phyloP scores from a whole-genome alignment of 2,329 filamentous ascomycete genomes.

The Helminthosporium solani region DNA sequence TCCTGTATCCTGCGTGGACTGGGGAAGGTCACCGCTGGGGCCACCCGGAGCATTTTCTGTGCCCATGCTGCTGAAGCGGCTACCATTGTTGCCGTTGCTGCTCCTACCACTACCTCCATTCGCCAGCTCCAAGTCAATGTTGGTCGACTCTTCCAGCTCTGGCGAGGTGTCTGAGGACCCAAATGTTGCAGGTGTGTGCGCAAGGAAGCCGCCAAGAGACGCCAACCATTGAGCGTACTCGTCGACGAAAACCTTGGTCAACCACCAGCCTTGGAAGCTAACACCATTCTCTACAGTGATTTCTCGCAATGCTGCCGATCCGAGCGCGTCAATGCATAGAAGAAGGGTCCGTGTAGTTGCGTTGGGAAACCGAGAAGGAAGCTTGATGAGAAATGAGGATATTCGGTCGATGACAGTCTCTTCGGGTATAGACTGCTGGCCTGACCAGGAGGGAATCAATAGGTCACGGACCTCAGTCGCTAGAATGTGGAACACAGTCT shows the following conservation, averaged over 20 bases:
- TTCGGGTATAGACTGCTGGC: constrained; percentile 36
- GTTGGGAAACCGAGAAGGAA: constrained; percentile 72
- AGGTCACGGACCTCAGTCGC: constrained; percentile 66
- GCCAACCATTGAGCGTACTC: constrained; percentile 91
- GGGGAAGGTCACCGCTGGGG: constrained; percentile 36
- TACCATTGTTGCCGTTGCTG: constrained; percentile 39
- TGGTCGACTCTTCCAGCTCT: constrained; percentile 30
- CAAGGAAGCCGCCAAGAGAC: constrained; percentile 86
- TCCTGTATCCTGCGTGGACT: constrained; percentile 24
- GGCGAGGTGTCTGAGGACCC: constrained; percentile 29
- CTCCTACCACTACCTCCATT: constrained; percentile 40
- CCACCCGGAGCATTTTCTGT: constrained; percentile 29
- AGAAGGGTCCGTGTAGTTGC: constrained; percentile 72
- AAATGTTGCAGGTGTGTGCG: constrained; percentile 43
- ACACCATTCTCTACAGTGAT: constrained; percentile 75
- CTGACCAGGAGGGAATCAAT: constrained; percentile 67
- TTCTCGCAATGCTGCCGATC: constrained; percentile 76
- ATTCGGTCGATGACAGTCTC: constrained; percentile 72
- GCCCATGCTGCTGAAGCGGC: constrained; percentile 42
- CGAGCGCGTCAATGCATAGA: constrained; percentile 72
- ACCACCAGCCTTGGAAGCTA: constrained; percentile 90
- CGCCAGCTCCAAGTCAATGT: constrained; percentile 32
- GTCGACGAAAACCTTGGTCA: constrained; percentile 92
- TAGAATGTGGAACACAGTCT: constrained; percentile 58
- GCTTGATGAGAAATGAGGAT: constrained; percentile 68